Evolutionary conservation across 1,139 yeast species (phyloP).

Genomic region (Geotrichum histeridarum): DNA sequence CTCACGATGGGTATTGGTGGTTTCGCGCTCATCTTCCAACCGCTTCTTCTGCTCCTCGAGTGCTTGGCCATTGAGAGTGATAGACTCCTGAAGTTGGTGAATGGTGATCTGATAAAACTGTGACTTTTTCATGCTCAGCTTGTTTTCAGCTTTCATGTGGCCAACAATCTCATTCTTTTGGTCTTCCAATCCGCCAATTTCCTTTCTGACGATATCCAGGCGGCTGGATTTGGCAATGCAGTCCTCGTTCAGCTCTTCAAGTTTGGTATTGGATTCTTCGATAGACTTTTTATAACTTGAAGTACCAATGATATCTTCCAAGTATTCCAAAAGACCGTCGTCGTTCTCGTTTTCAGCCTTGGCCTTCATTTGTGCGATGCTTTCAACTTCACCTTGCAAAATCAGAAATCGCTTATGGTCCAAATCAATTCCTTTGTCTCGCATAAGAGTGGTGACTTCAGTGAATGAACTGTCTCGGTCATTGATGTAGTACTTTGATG

Average conservation of each 20-base stretch:
- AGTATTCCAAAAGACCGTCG: conserved; percentile 87
- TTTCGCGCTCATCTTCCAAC: conserved; percentile 47
- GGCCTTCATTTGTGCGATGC: conserved; percentile 97
- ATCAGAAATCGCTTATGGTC: conserved; percentile 93
- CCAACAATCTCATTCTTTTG: conserved; percentile 66
- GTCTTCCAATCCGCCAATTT: conserved; percentile 62
- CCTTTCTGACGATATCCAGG: conserved; percentile 73
- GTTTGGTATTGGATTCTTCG: conserved; percentile 55
- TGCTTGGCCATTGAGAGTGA: conserved; percentile 38
- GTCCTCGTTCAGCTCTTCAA: conserved; percentile 68
- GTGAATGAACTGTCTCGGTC: conserved; percentile 65
- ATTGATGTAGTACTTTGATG: conserved; percentile 75
- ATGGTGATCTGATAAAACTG: conserved; percentile 54
- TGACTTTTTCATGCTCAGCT: conserved; percentile 51
- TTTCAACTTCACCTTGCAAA: conserved; percentile 96
- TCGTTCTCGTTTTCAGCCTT: conserved; percentile 90
- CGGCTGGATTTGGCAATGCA: conserved; percentile 79
- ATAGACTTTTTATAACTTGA: conserved; percentile 73
- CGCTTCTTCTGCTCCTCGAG: conserved; percentile 43
- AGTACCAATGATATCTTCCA: conserved; percentile 96
- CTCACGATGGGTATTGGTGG: conserved; percentile 41
- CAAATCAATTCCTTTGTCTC: conserved; percentile 84
- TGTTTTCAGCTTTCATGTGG: conserved; percentile 62
- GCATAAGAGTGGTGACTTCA: conserved; percentile 69
- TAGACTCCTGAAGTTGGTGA: conserved; percentile 40